Evolutionary conservation across 768 basidiomycete genomes (phyloP), one percentile per base, ranked within the genome.

Genomic region (Calocybe cyanea): DNA sequence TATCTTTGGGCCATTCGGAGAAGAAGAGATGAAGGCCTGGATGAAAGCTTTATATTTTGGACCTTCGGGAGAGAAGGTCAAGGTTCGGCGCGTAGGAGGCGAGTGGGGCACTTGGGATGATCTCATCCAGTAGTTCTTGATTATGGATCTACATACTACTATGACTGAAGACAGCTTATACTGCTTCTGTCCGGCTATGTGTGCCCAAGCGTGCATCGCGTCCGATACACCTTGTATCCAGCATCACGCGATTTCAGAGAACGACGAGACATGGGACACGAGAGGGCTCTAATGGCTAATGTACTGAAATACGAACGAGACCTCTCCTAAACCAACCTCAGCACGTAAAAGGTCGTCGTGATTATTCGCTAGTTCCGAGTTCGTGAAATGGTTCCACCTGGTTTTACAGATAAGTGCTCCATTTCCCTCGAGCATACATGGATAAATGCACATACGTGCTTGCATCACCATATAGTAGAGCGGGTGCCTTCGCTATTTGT

Each of bases 301-400:
- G 62, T 93, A 96, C 63, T 98, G 95, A 72, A 95, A 98, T 34
- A 94, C 93, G 57, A 92, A 95, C 0, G 93, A 94, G 38, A 97
- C 86, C 51, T 92, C 87, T 4, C 83, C 78, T 34, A 80, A 54
- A 8, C 87, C 91, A 32, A 85, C 78, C 63, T 99, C 96, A 2
- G 91, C 92, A 20, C 96, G 79, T 25, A 99, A 71, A 35, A 99
- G 74, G 61, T 97, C 95, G 57, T 99, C 96, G 57, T 99, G 96
- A 56, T 96, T 93, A 56, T 81, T 86, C 63, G 80, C 82, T 38
- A 99, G 72, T 58, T 96, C 91, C 0, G 63, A 69, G 55, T 96
- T 97, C 3, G 89, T 88, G 62, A 92, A 93, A 60, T 99, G 96
- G 63, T 99, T 98, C 96, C 96, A 98, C 20, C 94, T 96, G 59